These are phyloP conservation scores for Leptographium galeiforme DNA, from an alignment of 2,329 filamentous ascomycete genomes.

Conservation along the genomic window DNA sequence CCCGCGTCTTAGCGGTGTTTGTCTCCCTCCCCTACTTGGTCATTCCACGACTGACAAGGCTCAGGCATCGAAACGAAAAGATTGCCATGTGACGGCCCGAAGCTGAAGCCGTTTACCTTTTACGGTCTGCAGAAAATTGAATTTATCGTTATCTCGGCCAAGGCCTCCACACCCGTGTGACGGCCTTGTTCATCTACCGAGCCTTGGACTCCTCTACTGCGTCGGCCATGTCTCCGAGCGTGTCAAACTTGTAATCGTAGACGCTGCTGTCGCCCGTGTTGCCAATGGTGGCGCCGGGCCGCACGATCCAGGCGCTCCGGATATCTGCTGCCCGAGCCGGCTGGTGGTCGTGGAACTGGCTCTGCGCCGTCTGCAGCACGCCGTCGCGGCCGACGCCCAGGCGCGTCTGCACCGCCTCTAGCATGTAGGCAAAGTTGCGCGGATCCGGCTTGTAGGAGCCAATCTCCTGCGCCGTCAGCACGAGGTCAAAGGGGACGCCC, in stretches of 20 bases:
- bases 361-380: conserved; percentile 41
- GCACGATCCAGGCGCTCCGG: conserved; percentile 46
- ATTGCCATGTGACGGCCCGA: too few relatives aligned
- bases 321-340: conserved; percentile 47
- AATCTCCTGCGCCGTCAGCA: conserved; percentile 59
- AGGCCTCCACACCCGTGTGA: too few relatives aligned
- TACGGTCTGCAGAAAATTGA: too few relatives aligned
- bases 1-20: too few relatives aligned
- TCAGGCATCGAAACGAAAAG: too few relatives aligned
- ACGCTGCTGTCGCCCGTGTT: conserved; percentile 12
- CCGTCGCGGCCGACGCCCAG: conserved; percentile 29
- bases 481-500: conserved; percentile 39
- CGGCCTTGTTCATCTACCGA: too few relatives aligned
- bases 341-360: conserved; percentile 56
- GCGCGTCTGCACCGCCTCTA: conserved; percentile 35
- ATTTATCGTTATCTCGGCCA: too few relatives aligned
- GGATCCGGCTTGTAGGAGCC: conserved; percentile 57
- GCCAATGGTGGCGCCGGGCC: conserved; percentile 19
- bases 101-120: too few relatives aligned
- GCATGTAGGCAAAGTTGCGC: conserved; percentile 53
- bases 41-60: too few relatives aligned
- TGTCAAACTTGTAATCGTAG: conserved; percentile 44
- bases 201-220: conserved; percentile 20
- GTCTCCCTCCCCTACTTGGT: too few relatives aligned
- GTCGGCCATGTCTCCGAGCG: conserved; percentile 46